Base-by-base conservation (phyloP, 768 basidiomycete genomes). In the Erythrobasidium yunnanense region DNA sequence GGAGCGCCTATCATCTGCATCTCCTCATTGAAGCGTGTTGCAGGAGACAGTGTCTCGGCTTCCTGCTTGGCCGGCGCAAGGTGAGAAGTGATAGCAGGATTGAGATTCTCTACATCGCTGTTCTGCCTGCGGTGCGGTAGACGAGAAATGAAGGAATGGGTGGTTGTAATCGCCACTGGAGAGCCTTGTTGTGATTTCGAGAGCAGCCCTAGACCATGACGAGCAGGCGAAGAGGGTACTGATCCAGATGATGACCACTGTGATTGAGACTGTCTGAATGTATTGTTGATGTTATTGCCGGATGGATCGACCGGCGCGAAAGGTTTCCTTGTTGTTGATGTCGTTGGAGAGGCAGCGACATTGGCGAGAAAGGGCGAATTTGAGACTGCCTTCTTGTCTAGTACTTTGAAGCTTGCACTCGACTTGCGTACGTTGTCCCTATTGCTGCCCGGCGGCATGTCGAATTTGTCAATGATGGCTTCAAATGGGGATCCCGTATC, bases 371-470 rank as follows among this genome's bases (percentile, higher is more conserved):
- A 63, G 60, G 60, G 60, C 11, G 60, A 63, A 33, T 63, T 63
- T 4, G 60, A 63, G 60, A 63, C 60, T 51, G 60, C 60, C 32
- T 63, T 63, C 38, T 63, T 63, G 30, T 63, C 60, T 25, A 63
- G 49, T 2, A 63, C 32, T 33, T 63, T 63, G 60, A 63, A 63
- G 7, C 32, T 34, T 2, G 32, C 60, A 25, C 47, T 50, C 5
- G 60, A 5, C 49, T 63, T 63, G 49, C 60, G 60, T 1, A 49
- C 47, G 27, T 47, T 63, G 18, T 63, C 60, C 6, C 11, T 29
- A 25, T 17, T 30, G 45, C n/a, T 29, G 60, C 29, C n/a, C n/a
- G n/a, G n/a, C n/a, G n/a, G n/a, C n/a, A n/a, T 35, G 29, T 47
- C 49, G 47, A 46, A 63, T 30, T 51, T 63, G 60, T 15, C 29